phyloP scores from a whole-genome alignment of 2,329 filamentous ascomycete species.

The Botrytis paeoniae region DNA sequence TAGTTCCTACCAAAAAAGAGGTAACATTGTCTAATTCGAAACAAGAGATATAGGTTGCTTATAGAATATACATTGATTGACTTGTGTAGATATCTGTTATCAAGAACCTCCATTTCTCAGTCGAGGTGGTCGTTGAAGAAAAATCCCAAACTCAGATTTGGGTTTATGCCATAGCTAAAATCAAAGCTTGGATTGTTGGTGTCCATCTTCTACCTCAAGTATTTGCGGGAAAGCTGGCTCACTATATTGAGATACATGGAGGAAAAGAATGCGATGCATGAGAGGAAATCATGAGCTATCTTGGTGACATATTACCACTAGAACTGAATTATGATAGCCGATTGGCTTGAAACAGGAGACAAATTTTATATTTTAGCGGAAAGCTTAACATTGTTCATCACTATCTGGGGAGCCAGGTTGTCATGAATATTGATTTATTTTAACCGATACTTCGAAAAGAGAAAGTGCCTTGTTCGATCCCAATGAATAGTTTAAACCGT shows the following conservation, averaged over 20 bases:
- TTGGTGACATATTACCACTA: background rate
- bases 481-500: too few relatives aligned
- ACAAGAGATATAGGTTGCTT: background rate
- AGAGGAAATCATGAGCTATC: background rate
- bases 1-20: fast-evolving
- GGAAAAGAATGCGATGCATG: background rate
- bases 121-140: too few relatives aligned
- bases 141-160: too few relatives aligned
- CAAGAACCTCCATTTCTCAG: too few relatives aligned
- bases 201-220: fast-evolving
- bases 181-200: background rate
- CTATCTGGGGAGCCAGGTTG: background rate
- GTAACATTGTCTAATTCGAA: background rate
- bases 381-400: background rate
- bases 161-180: too few relatives aligned
- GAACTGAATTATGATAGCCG: background rate
- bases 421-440: too few relatives aligned
- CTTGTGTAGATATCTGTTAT: background rate
- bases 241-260: background rate
- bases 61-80: background rate
- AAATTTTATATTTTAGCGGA: background rate
- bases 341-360: background rate
- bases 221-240: background rate
- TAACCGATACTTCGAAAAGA: background rate
- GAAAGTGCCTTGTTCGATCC: background rate